phyloP scores from a whole-genome alignment of 202 grass and related monocot species.

The Elaeis oleifera region DNA sequence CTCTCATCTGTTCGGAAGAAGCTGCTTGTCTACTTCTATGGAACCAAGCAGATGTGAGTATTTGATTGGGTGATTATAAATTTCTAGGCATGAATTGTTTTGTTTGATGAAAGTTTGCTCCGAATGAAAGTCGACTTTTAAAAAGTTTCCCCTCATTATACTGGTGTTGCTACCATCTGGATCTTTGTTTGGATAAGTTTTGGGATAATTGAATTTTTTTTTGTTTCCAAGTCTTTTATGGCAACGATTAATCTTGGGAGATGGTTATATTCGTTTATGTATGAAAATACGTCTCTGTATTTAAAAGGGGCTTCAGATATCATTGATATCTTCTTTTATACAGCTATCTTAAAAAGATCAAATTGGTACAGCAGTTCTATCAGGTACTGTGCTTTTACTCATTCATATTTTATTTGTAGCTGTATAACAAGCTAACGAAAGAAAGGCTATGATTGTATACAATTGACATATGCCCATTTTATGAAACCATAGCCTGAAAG shows the following conservation, averaged over 20 bases:
- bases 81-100: too few species aligned
- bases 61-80: background rate
- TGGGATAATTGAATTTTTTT: too few species aligned
- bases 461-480: background rate
- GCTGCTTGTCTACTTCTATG: constrained; percentile 92
- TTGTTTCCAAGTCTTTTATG: background rate
- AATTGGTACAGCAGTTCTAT: constrained; percentile 13
- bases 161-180: too few species aligned
- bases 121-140: too few species aligned
- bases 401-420: background rate
- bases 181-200: too few species aligned
- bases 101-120: too few species aligned
- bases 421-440: background rate
- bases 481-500: too few species aligned
- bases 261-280: background rate
- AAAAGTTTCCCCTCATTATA: too few species aligned
- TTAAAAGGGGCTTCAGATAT: background rate
- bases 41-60: constrained; percentile 97
- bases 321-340: constrained; percentile 1
- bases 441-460: background rate
- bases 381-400: constrained; percentile 8
- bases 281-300: background rate
- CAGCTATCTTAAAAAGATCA: constrained; percentile 2
- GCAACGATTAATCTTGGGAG: background rate
- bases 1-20: constrained; percentile 55